These are phyloP conservation scores for Strobilomyces confusus DNA, from an alignment of 768 basidiomycete species.

Conservation along the genomic window DNA sequence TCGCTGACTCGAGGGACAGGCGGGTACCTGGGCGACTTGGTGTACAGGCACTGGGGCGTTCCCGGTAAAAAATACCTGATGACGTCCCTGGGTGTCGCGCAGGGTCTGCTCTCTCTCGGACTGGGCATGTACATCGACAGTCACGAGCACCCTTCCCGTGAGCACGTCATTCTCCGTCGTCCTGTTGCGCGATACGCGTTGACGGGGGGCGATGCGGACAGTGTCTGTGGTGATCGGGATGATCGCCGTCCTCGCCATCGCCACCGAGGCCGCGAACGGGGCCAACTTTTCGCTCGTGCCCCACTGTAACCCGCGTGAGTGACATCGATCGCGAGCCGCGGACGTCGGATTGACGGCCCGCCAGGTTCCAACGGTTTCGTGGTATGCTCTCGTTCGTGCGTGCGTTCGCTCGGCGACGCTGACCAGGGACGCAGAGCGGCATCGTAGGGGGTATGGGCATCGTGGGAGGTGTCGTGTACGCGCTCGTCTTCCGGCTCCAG, in stretches of 20 bases:
- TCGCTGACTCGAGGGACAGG: too few relatives aligned
- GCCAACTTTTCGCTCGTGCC: too few relatives aligned
- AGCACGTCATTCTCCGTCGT: neutral
- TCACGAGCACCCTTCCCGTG: slow-evolving; percentile 18
- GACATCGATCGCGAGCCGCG: too few relatives aligned
- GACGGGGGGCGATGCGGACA: neutral
- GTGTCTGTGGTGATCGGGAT: neutral
- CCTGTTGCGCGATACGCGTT: neutral
- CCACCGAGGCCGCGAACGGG: neutral
- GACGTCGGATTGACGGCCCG: neutral
- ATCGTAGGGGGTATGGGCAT: slow-evolving; percentile 38
- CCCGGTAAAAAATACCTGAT: slow-evolving; percentile 4
- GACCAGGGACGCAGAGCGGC: slow-evolving; percentile 21
- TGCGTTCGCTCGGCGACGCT: neutral
- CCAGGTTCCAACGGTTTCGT: slow-evolving; percentile 20
- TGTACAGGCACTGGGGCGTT: slow-evolving; percentile 2
- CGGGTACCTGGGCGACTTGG: slow-evolving; percentile 2
- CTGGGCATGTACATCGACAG: slow-evolving; percentile 40
- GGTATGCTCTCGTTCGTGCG: slow-evolving; percentile 16
- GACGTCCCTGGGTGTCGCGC: neutral
- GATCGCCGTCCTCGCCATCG: neutral
- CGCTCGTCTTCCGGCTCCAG: slow-evolving; percentile 30
- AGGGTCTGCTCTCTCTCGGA: slow-evolving; percentile 1
- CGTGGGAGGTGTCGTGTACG: slow-evolving; percentile 47
- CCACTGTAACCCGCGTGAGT: slow-evolving; percentile 5